These are phyloP conservation scores for Mycena polygramma DNA, from an alignment of 768 basidiomycete species.

Conservation along the genomic window DNA sequence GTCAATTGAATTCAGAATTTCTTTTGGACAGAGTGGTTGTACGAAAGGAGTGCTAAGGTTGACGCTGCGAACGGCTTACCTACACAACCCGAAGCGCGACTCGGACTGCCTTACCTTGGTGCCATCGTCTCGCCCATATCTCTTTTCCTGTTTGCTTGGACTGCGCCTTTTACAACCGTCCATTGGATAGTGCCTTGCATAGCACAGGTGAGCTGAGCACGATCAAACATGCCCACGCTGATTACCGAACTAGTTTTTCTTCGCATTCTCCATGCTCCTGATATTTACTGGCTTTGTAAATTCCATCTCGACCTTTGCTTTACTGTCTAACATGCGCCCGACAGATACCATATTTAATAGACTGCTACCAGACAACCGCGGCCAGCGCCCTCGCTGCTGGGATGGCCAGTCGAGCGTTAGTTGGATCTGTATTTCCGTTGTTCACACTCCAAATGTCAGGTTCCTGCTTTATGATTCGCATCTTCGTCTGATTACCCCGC, in stretches of 20 bases:
- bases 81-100: constrained; percentile 29
- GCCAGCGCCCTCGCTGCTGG: constrained; percentile 33
- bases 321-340: background rate
- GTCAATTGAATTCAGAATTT: background rate
- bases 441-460: constrained; percentile 31
- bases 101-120: constrained; percentile 26
- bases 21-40: constrained; percentile 22
- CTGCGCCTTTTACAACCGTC: constrained; percentile 26
- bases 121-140: constrained; percentile 28
- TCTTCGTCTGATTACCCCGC: background rate
- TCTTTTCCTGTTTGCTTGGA: constrained; percentile 36
- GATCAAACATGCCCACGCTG: too few species aligned
- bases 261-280: constrained; percentile 28
- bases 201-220: background rate
- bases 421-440: constrained; percentile 28
- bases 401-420: constrained; percentile 31
- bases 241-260: constrained; percentile 16
- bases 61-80: constrained; percentile 21
- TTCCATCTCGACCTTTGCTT: background rate
- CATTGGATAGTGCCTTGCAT: constrained; percentile 37
- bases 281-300: constrained; percentile 35
- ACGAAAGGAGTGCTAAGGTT: constrained; percentile 12
- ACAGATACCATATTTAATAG: constrained; percentile 32
- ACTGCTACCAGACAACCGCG: constrained; percentile 30
- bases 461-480: background rate